phyloP scores from a whole-genome alignment of 176 grass and related monocot genomes.

The Alopecurus myosuroides region DNA sequence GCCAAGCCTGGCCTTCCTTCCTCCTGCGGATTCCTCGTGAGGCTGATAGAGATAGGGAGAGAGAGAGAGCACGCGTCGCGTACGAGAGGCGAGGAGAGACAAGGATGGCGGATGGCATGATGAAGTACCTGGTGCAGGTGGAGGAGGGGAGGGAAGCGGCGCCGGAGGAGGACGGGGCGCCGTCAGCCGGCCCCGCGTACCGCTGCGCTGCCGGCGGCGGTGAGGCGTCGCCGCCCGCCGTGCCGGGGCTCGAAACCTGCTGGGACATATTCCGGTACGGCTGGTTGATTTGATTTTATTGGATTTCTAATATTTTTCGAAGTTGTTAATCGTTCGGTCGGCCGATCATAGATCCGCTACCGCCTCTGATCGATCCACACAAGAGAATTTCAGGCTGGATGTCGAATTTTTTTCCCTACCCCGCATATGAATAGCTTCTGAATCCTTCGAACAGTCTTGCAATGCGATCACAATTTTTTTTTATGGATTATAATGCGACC shows the following conservation, averaged over 20 bases:
- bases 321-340: neutral
- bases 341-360: slow-evolving; percentile 17
- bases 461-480: neutral
- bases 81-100: neutral
- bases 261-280: slow-evolving; percentile 95
- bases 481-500: too few species aligned
- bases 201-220: slow-evolving; percentile 50
- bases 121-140: slow-evolving; percentile 84
- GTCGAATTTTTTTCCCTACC: neutral
- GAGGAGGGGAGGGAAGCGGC: slow-evolving; percentile 53
- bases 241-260: slow-evolving; percentile 73
- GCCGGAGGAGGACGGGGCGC: slow-evolving; percentile 19
- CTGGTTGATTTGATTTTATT: neutral
- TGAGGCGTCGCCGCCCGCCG: slow-evolving; percentile 51
- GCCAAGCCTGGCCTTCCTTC: slow-evolving; percentile 7
- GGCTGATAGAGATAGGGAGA: neutral
- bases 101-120: slow-evolving; percentile 16
- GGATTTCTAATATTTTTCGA: neutral
- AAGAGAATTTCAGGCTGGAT: neutral
- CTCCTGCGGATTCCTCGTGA: neutral
- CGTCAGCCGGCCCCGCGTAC: slow-evolving; percentile 75
- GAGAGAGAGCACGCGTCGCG: neutral
- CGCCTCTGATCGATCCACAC: neutral
- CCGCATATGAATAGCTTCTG: neutral
- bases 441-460: neutral